Conservation (phyloP, 345 rosid species). For the Theobroma cacao region DNA sequence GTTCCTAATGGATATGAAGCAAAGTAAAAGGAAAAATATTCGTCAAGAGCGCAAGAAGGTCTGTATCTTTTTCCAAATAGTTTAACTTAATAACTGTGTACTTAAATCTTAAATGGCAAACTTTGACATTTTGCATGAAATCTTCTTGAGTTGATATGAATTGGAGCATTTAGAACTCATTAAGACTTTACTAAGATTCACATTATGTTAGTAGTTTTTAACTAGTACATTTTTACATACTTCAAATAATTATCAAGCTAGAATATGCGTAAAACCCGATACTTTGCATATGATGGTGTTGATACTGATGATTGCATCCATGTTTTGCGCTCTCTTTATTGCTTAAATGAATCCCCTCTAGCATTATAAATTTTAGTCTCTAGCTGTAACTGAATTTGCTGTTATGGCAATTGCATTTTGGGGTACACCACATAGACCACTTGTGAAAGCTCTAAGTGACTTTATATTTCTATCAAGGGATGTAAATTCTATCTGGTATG, state of each 20-base stretch:
- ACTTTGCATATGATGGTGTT: not conserved
- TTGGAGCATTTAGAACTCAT: not conserved
- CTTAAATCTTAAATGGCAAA: not conserved
- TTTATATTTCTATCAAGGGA: not conserved
- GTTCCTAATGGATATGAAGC: conserved; percentile 95
- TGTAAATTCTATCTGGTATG: not conserved
- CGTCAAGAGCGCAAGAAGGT: conserved; percentile 98
- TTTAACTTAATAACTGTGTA: not conserved
- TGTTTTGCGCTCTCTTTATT: not conserved
- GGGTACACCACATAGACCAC: not conserved
- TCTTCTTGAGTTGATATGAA: not conserved
- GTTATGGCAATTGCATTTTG: not conserved
- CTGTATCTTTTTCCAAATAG: not conserved
- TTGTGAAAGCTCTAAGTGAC: not conserved
- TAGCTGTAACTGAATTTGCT: not conserved
- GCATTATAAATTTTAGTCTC: not conserved
- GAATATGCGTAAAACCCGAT: not conserved
- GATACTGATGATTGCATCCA: not conserved
- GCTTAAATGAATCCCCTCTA: not conserved
- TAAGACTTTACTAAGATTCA: not conserved
- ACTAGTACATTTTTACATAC: not conserved
- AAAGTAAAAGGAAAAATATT: conserved; percentile 83
- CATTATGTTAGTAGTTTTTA: not conserved
- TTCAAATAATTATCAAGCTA: not conserved
- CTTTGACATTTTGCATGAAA: not conserved